Conservation (phyloP, 768 basidiomycete genomes). For the Russula foetens region DNA sequence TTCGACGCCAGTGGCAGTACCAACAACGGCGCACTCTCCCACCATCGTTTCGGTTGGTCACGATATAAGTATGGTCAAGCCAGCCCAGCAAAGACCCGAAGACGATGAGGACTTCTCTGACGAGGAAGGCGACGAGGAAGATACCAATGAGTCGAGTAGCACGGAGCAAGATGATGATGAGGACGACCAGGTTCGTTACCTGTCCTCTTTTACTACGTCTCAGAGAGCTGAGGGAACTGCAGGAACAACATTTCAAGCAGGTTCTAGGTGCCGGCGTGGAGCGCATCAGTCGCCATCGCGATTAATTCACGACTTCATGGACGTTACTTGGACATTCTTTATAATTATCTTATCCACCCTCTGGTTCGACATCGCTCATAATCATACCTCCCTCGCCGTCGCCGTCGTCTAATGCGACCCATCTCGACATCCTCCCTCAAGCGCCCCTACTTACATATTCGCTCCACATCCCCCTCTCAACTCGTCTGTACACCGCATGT, state of each 20-base stretch:
- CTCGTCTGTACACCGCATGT: not conserved
- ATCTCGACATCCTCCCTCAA: not conserved
- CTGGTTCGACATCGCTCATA: not conserved
- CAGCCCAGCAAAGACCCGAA: constrained; percentile 3
- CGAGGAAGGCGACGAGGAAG: constrained; percentile 14
- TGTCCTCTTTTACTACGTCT: not conserved
- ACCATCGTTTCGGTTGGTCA: not conserved
- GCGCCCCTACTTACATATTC: not conserved
- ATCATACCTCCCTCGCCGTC: not conserved
- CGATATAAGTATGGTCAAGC: not conserved
- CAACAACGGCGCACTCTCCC: not conserved
- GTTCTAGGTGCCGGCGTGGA: constrained; percentile 20
- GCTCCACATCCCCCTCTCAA: not conserved
- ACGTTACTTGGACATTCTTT: not conserved
- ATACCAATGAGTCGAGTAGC: constrained; percentile 15
- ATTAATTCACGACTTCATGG: not conserved
- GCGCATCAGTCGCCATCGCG: constrained; percentile 19
- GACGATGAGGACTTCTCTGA: constrained; percentile 22
- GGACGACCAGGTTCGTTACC: constrained; percentile 26
- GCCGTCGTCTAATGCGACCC: not conserved
- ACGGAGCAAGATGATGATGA: constrained; percentile 22
- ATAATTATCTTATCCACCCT: constrained; percentile 7
- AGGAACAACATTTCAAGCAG: constrained; percentile 16
- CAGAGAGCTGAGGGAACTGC: not conserved
- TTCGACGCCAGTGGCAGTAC: not conserved